Evolutionary conservation across 257 asterid species (phyloP), one percentile per base, ranked within the genome.

Genomic region (Nicotiana tabacum): DNA sequence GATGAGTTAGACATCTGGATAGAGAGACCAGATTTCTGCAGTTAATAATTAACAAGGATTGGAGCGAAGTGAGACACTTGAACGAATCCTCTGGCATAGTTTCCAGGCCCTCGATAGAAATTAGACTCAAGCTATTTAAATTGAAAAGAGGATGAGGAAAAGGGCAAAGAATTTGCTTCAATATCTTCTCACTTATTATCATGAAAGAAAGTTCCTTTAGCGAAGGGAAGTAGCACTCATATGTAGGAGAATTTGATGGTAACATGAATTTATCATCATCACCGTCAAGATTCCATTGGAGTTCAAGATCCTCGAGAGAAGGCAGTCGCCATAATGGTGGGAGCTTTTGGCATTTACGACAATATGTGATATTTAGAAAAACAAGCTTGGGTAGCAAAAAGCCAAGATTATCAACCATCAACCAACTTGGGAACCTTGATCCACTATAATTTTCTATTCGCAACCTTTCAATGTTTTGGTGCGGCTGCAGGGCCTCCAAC

Each of bases 361-460:
- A 77, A 24, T 11, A 1, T 3, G 1, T 2, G 27, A 77, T 51
- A 24, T 2, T 0, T 24, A 77, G 61, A 27, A 13, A 1, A 77
- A 27, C 81, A 24, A 77, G 81, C 29, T 53, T 77, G 21, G 81
- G 65, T 24, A 77, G 29, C 21, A 56, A 48, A 77, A 51, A 17
- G 15, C 61, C 81, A 15, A 77, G 65, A 56, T 56, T 77, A 35
- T 77, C 81, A 51, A 48, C 29, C 81, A 77, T 77, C 66, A 57
- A 13, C 81, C 66, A 77, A 77, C 48, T 77, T 32, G 81, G 81
- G 35, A 53, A 32, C 81, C 48, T 77, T 32, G 65, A 24, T n/a
- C 81, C 66, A 1, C 66, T 53, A 3, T 77, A 77, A 77, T 53
- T 51, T 77, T 3, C 15, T 13, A 77, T 77, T 57, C 5, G 9